Evolutionary conservation across 306 rosid genomes (phyloP).

Genomic region (Carpinus fangiana): DNA sequence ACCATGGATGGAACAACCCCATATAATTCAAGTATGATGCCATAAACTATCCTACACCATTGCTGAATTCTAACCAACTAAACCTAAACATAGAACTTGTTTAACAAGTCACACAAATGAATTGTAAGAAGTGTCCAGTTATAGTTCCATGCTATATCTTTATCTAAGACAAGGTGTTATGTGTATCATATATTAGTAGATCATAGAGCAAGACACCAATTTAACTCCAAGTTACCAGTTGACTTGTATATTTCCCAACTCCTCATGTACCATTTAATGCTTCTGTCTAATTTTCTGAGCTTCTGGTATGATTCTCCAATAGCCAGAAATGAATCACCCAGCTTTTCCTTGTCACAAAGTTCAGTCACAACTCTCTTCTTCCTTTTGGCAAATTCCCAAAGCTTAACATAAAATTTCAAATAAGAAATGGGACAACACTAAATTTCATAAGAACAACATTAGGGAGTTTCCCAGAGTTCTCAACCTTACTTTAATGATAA

Average conservation of each 20-base stretch:
- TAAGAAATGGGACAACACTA: slow-evolving; percentile 25
- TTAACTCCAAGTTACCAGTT: slow-evolving; percentile 81
- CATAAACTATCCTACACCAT: slow-evolving; percentile 14
- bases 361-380: slow-evolving; percentile 67
- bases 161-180: neutral
- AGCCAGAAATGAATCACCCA: slow-evolving; percentile 65
- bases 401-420: slow-evolving; percentile 47
- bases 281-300: slow-evolving; percentile 66
- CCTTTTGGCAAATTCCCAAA: slow-evolving; percentile 69
- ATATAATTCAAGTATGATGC: slow-evolving; percentile 15
- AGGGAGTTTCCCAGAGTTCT: slow-evolving; percentile 18
- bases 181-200: slow-evolving; percentile 4
- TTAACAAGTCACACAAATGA: neutral
- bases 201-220: slow-evolving; percentile 20
- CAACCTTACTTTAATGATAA: slow-evolving; percentile 16
- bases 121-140: neutral
- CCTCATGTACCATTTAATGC: slow-evolving; percentile 78
- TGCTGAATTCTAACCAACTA: slow-evolving; percentile 19
- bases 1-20: slow-evolving; percentile 12
- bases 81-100: slow-evolving; percentile 5
- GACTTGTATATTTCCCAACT: slow-evolving; percentile 70
- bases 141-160: neutral
- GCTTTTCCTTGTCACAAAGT: slow-evolving; percentile 72
- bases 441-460: neutral
- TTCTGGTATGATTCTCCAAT: slow-evolving; percentile 84